These are phyloP conservation scores for Candida vaughaniae DNA, from an alignment of 805 yeast genomes.

Conservation along the genomic window DNA sequence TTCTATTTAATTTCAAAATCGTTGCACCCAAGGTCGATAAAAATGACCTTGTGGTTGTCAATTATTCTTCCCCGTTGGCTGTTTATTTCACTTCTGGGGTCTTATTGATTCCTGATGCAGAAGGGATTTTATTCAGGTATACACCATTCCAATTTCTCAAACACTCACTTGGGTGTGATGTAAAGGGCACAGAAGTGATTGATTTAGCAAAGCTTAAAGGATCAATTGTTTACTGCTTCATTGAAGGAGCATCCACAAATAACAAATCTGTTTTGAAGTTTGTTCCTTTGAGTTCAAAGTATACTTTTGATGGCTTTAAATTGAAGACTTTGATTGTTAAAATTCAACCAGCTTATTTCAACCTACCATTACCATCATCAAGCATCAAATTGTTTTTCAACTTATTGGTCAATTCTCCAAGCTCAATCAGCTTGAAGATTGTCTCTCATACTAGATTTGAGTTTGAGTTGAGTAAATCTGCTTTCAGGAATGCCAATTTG, in stretches of 20 bases:
- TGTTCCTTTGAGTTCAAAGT: conserved; percentile 18
- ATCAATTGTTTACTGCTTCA: conserved; percentile 53
- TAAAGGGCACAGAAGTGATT: conserved; percentile 12
- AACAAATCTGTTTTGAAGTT: conserved; percentile 74
- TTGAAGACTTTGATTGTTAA: conserved; percentile 40
- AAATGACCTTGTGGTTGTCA: conserved; percentile 54
- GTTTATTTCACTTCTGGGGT: conserved; percentile 43
- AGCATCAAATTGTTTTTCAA: conserved; percentile 5
- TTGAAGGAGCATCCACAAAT: conserved; percentile 86
- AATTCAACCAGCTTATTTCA: conserved; percentile 32
- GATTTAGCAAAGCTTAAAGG: conserved; percentile 28
- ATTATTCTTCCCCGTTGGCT: conserved; percentile 36
- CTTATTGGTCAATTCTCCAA: conserved; percentile 10
- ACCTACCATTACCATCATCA: conserved; percentile 35
- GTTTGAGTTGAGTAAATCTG: conserved; percentile 16
- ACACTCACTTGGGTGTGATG: conserved; percentile 17
- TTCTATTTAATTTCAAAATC: conserved; percentile 36
- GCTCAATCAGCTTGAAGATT: conserved; percentile 27
- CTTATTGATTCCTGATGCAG: conserved; percentile 37
- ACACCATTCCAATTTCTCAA: conserved; percentile 27
- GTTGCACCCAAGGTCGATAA: conserved; percentile 37
- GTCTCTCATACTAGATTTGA: conserved; percentile 21
- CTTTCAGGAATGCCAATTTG: conserved; percentile 35
- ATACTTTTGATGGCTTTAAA: conserved; percentile 21
- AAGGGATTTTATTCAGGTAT: conserved; percentile 29